Evolutionary conservation across 2,329 filamentous ascomycete species (phyloP).

Genomic region (Didymella arachidicola): DNA sequence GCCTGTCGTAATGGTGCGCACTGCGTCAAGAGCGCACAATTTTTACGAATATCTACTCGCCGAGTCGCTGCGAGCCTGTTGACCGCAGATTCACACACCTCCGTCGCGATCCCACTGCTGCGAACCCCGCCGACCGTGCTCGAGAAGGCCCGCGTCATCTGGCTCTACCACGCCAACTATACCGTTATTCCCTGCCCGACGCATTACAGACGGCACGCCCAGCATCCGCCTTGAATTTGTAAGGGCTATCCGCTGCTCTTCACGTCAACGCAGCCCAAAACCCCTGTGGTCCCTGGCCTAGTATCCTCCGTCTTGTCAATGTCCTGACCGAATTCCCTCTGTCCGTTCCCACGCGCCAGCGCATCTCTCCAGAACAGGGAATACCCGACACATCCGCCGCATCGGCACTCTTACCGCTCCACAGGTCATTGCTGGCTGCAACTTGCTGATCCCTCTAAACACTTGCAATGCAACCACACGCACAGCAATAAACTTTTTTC

Average conservation of each 20-base stretch:
- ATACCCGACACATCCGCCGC: constrained; percentile 45
- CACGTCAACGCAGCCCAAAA: constrained; percentile 28
- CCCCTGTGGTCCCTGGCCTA: constrained; percentile 43
- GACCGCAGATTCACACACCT: constrained; percentile 6
- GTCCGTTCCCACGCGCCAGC: constrained; percentile 29
- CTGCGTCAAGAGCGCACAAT: constrained; percentile 18
- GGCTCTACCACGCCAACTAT: constrained; percentile 16
- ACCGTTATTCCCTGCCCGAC: constrained; percentile 22
- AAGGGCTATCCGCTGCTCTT: constrained; percentile 6
- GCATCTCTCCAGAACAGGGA: constrained; percentile 41
- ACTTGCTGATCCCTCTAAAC: constrained; percentile 37
- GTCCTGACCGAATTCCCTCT: constrained; percentile 32
- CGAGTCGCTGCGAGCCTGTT: constrained; percentile 12
- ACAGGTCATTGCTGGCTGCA: constrained; percentile 31
- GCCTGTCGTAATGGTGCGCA: background rate
- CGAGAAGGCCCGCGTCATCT: constrained; percentile 41
- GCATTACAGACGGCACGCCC: constrained; percentile 23
- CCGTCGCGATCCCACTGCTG: constrained; percentile 22
- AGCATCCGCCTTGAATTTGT: constrained; percentile 30
- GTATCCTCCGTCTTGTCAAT: constrained; percentile 29
- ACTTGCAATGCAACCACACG: constrained; percentile 33
- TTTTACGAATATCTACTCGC: constrained; percentile 19
- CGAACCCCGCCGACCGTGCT: constrained; percentile 31
- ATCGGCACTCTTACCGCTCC: constrained; percentile 41
- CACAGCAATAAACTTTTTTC: constrained; percentile 33